Conservation (phyloP, 2,329 filamentous ascomycete genomes). For the Apiospora sp. region DNA sequence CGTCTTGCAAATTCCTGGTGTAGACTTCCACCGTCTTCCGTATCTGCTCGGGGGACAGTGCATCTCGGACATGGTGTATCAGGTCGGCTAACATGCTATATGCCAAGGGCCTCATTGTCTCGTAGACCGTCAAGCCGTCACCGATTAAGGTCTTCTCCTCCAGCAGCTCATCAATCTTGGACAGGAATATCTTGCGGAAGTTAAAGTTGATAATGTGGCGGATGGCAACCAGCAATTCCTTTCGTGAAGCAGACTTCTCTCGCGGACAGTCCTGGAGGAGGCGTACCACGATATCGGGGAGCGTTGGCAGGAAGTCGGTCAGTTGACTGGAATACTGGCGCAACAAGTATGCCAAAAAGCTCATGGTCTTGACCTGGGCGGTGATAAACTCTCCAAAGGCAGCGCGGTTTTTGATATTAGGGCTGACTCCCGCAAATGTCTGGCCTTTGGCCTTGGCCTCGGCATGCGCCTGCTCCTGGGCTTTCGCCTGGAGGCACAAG, state of each 20-base stretch:
- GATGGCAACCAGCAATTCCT: constrained; percentile 95
- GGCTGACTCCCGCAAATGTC: constrained; percentile 92
- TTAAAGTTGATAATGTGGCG: constrained; percentile 99
- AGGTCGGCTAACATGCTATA: constrained; percentile 99
- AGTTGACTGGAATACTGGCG: constrained; percentile 88
- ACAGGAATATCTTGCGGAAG: constrained; percentile 92
- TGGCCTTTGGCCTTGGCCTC: constrained; percentile 82
- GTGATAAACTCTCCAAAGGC: constrained; percentile 98
- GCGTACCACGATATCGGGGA: constrained; percentile 90
- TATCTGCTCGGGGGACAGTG: constrained; percentile 89
- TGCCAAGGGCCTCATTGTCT: constrained; percentile 92
- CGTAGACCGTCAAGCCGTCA: constrained; percentile 94
- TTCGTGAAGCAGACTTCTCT: constrained; percentile 91
- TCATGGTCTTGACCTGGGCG: constrained; percentile 99
- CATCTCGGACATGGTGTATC: constrained; percentile 94
- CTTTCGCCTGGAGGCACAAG: constrained; percentile 85
- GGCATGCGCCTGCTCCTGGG: constrained; percentile 89
- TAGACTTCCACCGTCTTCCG: constrained; percentile 96
- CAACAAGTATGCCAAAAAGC: constrained; percentile 92
- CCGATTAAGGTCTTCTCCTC: constrained; percentile 95
- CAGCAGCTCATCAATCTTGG: constrained; percentile 92
- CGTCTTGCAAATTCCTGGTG: constrained; percentile 93
- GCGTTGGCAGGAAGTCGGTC: constrained; percentile 82
- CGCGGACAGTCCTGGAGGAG: constrained; percentile 92
- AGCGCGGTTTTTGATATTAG: constrained; percentile 89